Conservation (phyloP, 495 filamentous ascomycete species). For the Letharia lupina region DNA sequence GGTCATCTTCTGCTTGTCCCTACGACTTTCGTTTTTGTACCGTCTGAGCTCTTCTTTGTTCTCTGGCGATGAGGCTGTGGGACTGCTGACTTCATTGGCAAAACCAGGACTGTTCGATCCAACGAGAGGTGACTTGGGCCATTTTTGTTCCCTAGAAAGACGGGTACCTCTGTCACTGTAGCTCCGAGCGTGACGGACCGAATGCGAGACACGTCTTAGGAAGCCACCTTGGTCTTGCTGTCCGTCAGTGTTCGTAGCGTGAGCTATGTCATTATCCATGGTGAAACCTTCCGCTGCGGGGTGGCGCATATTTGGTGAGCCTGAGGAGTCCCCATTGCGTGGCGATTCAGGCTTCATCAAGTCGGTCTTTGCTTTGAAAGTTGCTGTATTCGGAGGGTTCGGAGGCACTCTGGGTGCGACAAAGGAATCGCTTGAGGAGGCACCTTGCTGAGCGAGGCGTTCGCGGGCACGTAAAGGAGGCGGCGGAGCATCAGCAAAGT, state of each 20-base stretch:
- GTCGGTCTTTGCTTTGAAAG: constrained; percentile 44
- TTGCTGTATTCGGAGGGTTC: constrained; percentile 39
- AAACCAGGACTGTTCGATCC: constrained; percentile 44
- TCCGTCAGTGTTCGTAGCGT: constrained; percentile 65
- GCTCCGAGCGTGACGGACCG: constrained; percentile 86
- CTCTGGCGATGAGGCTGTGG: constrained; percentile 54
- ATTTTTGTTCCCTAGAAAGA: constrained; percentile 43
- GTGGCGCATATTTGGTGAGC: constrained; percentile 58
- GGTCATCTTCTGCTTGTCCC: constrained; percentile 68
- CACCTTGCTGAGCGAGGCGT: constrained; percentile 16
- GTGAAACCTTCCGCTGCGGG: constrained; percentile 74
- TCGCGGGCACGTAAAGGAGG: constrained; percentile 26
- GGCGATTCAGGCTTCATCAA: constrained; percentile 38
- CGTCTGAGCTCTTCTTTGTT: constrained; percentile 61
- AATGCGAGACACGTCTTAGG: constrained; percentile 80
- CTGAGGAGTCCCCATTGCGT: constrained; percentile 29
- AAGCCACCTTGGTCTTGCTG: constrained; percentile 54
- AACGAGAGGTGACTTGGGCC: constrained; percentile 65
- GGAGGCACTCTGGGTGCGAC: constrained; percentile 56
- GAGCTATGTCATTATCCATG: constrained; percentile 84
- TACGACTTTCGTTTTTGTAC: constrained; percentile 69
- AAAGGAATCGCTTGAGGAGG: constrained; percentile 47
- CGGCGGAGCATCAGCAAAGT: constrained; percentile 21
- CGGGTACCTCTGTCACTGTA: constrained; percentile 62
- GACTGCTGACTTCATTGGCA: constrained; percentile 63